Base-by-base conservation (phyloP, 1,139 yeast species). In the Spencermartinsiella ligniputridi region DNA sequence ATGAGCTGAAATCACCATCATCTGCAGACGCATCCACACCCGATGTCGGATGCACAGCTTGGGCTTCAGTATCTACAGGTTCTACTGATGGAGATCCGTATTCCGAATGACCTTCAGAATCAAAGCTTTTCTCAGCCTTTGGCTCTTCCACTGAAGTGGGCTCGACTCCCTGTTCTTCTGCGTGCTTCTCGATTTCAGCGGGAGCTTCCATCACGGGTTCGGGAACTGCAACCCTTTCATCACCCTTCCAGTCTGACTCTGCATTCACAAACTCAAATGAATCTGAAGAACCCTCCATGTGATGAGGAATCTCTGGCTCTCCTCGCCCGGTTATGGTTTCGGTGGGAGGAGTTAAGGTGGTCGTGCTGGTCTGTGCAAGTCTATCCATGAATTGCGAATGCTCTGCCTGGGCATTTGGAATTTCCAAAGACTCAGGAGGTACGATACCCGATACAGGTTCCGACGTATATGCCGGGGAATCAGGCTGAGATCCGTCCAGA, bases 401-500 rank as follows among this genome's bases (percentile, higher is more conserved):
- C 32, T 27, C 32, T 9, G 32, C 32, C 32, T 27, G 32, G n/a
- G 32, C 32, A n/a, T 27, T 27, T 6, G 32, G 32, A 15, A 27
- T 27, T 15, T 52, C 56, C 33, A 51, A 42, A 6, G 45, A 37
- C 24, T 53, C 61, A 2, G 61, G 58, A 12, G 63, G 62, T 1
- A 53, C 61, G 29, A 59, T 54, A 4, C 63, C 64, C 8, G 63
- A 58, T 3, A 57, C 62, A 24, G 63, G 65, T 35, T 61, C 64
- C 3, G 62, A 52, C 1, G 61, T 54, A 29, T 53, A 49, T 24
- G 54, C 58, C 11, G 67, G 58, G 11, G 81, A 74, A 25, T 76
- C 82, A 29, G 81, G 76, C 42, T 78, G 78, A 42, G 85, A 78
- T 5, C 75, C 70, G 47, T 81, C 86, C 38, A 78, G 78, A 56